Conservation (phyloP, 306 rosid genomes). For the Sphenostylis stenocarpa region DNA sequence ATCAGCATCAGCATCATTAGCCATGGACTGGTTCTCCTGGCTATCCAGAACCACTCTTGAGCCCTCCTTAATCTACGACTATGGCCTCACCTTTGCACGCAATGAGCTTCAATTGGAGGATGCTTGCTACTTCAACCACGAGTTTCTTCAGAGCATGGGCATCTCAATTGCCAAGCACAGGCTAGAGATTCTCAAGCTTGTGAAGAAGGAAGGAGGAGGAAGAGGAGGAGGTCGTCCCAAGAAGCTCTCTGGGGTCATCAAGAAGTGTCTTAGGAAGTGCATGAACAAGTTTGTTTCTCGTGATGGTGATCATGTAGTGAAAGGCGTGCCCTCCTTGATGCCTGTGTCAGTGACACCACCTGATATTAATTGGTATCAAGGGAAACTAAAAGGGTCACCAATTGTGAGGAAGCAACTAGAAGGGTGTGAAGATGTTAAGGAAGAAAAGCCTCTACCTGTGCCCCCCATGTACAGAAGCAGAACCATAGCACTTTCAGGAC, state of each 20-base stretch:
- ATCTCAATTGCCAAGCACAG: constrained; percentile 85
- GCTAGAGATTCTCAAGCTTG: constrained; percentile 84
- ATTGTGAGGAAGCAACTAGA: constrained; percentile 35
- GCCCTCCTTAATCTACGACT: constrained; percentile 64
- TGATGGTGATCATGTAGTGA: constrained; percentile 10
- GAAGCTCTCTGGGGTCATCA: constrained; percentile 45
- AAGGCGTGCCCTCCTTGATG: not conserved
- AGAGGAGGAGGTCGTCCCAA: constrained; percentile 9
- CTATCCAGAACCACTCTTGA: constrained; percentile 73
- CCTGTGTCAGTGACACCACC: constrained; percentile 19
- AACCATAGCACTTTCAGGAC: constrained; percentile 76
- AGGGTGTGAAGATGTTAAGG: constrained; percentile 31
- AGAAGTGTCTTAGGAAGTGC: constrained; percentile 58
- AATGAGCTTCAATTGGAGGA: constrained; percentile 69
- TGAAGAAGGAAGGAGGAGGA: constrained; percentile 41
- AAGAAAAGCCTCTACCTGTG: constrained; percentile 26
- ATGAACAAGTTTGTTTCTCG: constrained; percentile 39
- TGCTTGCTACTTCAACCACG: constrained; percentile 69
- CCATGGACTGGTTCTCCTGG: constrained; percentile 99
- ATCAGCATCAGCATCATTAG: not conserved
- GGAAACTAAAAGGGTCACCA: constrained; percentile 48
- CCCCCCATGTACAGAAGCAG: constrained; percentile 40
- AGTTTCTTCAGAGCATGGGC: constrained; percentile 89
- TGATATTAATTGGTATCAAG: constrained; percentile 35
- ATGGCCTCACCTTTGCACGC: constrained; percentile 70